Percentiles rank a stretch among this genome's conserved stretches.
phyloP scores from a whole-genome alignment of 2,329 filamentous ascomycete species.

The Fusarium circinatum region DNA sequence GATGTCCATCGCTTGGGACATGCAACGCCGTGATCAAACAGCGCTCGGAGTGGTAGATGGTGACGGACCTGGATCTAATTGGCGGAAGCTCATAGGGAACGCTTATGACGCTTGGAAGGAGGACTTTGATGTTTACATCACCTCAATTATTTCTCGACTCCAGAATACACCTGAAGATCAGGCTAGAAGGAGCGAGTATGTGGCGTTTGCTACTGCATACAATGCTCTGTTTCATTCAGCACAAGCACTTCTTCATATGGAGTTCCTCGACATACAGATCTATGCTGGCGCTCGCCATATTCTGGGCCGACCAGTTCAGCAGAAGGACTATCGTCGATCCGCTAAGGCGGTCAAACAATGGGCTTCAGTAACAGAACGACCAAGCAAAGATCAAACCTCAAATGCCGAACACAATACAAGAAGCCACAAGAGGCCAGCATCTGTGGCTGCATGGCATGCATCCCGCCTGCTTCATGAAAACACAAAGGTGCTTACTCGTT shows the following conservation, averaged over 20 bases:
- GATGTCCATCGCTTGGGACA: slow-evolving; percentile 71
- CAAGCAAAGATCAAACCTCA: neutral
- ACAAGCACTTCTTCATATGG: slow-evolving; percentile 2
- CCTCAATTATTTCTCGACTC: neutral
- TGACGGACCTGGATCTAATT: neutral
- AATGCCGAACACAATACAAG: neutral
- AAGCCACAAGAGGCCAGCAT: neutral
- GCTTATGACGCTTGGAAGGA: slow-evolving; percentile 1
- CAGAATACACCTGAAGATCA: neutral
- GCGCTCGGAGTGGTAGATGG: slow-evolving; percentile 52
- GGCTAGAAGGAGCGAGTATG: neutral
- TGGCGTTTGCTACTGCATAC: neutral
- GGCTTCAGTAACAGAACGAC: neutral
- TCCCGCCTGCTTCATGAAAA: neutral
- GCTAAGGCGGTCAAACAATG: slow-evolving; percentile 1
- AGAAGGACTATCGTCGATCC: neutral
- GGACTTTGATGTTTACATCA: neutral
- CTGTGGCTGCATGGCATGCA: neutral
- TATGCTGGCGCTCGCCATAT: slow-evolving; percentile 1
- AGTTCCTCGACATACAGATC: neutral
- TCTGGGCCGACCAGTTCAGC: neutral
- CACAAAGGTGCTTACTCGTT: neutral
- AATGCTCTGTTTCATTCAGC: slow-evolving; percentile 1
- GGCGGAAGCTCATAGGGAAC: neutral
- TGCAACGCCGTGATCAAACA: slow-evolving; percentile 70